A percentile compares a stretch with the other conserved stretches of the same genome.
These are phyloP conservation scores for Takashimella tepidaria DNA, from an alignment of 1,284 basidiomycete genomes.

Conservation along the genomic window DNA sequence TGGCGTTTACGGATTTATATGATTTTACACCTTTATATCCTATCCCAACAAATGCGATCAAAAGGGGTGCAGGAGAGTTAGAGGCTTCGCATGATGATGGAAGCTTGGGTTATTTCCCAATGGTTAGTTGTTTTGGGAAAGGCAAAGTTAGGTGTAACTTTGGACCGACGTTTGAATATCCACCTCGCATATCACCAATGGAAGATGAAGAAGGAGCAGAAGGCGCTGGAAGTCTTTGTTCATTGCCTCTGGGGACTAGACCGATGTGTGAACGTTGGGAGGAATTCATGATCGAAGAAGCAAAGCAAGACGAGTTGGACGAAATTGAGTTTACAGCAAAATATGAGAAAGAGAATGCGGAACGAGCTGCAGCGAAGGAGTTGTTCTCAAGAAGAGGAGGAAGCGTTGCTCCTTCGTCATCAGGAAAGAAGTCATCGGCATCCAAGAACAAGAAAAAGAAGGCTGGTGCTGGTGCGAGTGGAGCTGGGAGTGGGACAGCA, in stretches of 20 bases:
- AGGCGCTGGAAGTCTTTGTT: neutral
- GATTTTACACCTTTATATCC: constrained; percentile 83
- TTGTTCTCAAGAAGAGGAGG: too few relatives aligned
- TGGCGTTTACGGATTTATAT: constrained; percentile 82
- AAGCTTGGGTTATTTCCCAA: constrained; percentile 89
- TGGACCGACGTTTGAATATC: constrained; percentile 75
- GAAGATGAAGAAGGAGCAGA: neutral
- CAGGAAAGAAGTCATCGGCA: neutral
- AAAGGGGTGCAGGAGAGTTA: neutral
- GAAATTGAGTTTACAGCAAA: constrained; percentile 14
- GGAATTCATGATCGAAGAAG: constrained; percentile 38
- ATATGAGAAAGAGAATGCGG: neutral
- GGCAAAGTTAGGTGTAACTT: constrained; percentile 80
- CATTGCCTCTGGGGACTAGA: constrained; percentile 12
- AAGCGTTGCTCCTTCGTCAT: neutral
- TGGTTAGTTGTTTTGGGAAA: constrained; percentile 88
- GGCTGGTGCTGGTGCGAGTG: neutral
- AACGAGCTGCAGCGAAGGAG: neutral
- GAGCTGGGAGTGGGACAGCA: too few relatives aligned
- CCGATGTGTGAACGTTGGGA: constrained; percentile 39
- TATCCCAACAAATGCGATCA: constrained; percentile 2
- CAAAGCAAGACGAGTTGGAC: constrained; percentile 38
- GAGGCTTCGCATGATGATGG: constrained; percentile 71
- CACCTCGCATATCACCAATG: constrained; percentile 50
- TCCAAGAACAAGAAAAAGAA: neutral